Conservation (phyloP, 2,329 filamentous ascomycete species). For the Venturia oleaginea region DNA sequence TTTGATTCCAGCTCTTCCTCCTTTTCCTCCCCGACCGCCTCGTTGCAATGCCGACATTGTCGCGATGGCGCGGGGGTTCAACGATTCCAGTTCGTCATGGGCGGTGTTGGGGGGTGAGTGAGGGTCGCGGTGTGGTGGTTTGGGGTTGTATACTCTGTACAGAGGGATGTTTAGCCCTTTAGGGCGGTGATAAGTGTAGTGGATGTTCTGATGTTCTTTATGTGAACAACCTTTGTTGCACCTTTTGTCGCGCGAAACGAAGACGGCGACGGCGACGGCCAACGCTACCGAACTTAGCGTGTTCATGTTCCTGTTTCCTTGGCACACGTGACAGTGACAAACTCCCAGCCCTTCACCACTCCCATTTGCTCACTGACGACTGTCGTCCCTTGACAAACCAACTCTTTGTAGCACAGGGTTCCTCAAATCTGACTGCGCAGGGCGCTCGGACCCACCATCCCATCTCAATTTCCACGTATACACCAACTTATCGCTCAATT, state of each 20-base stretch:
- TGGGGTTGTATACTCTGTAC: background rate
- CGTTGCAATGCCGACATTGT: slow-evolving; percentile 8
- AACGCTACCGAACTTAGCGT: too few relatives aligned
- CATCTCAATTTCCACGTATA: too few relatives aligned
- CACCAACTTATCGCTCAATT: too few relatives aligned
- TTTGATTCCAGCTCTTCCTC: background rate
- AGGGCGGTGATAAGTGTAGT: background rate
- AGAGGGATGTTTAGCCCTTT: background rate
- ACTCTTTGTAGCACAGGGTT: too few relatives aligned
- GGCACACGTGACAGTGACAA: too few relatives aligned
- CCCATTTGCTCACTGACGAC: too few relatives aligned
- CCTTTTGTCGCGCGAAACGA: background rate
- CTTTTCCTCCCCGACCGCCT: slow-evolving; percentile 7
- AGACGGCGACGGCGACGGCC: too few relatives aligned
- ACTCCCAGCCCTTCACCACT: too few relatives aligned
- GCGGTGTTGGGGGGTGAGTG: background rate
- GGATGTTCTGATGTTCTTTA: slow-evolving; percentile 1
- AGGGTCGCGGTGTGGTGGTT: background rate
- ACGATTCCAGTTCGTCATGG: background rate
- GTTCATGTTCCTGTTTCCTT: too few relatives aligned
- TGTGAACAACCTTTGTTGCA: background rate
- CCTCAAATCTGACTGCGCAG: too few relatives aligned
- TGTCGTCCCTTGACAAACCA: too few relatives aligned
- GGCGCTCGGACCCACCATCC: too few relatives aligned
- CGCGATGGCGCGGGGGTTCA: background rate